Base-by-base conservation (phyloP, 345 rosid genomes). In the Gossypioides kirkii region DNA sequence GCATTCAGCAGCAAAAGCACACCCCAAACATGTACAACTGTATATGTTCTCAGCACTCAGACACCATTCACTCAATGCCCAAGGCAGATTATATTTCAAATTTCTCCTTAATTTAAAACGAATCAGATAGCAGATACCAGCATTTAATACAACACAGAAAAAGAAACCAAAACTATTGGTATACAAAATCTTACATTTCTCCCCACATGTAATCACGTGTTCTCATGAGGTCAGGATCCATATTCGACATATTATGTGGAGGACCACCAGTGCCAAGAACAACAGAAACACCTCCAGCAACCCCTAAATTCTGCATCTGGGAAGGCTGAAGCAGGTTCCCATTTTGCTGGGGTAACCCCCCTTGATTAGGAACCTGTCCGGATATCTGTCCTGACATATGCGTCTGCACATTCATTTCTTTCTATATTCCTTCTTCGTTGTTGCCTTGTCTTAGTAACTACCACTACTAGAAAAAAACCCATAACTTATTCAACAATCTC, bases 381-480 rank as follows among this genome's bases (percentile, higher is more conserved):
- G 38, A 32, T 73, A 87, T 90, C 86, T 87, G 90, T 68, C 87
- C 90, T 11, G 96, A 82, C 78, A 84, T 75, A 77, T 86, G 92
- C 28, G 97, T 72, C 79, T 76, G 92, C 79, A 84, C 86, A 82
- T 91, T 87, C 97, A 89, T 87, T 77, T 77, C 75, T 69, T 52
- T 32, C 38, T 78, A 76, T 69, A 50, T 50, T 64, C 72, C 69
- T 73, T 69, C 76, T 70, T 60, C 58, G 77, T 26, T 68, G 72
- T 67, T 79, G 77, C 73, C 82, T 78, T 63, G 64, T 64, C 81
- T 74, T 69, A 42, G 74, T 63, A 69, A 74, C 67, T 23, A 78
- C 20, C 59, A 76, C 75, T 71, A 78, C 76, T 41, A 61, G 58
- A 60, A 61, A 61, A 74, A 74, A 47, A 49, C 70, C 81, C 86